A percentile compares a stretch with the other conserved stretches of the same genome.
phyloP scores from a whole-genome alignment of 441 rosid species.

The Populus hybrid region DNA sequence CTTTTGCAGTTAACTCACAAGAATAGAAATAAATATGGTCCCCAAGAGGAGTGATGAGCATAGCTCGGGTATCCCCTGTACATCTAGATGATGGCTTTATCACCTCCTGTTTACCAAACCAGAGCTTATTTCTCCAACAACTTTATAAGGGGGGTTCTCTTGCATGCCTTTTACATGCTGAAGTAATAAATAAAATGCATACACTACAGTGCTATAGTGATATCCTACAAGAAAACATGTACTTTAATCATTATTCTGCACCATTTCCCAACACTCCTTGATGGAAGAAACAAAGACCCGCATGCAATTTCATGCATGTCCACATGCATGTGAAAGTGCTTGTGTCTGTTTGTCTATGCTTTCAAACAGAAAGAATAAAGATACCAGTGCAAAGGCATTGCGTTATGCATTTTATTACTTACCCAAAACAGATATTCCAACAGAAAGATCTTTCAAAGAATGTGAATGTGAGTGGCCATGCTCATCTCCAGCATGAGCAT shows the following conservation, averaged over 20 bases:
- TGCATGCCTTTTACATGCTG: background rate
- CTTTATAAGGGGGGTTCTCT: too few relatives aligned
- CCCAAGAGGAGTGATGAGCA: background rate
- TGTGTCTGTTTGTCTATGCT: background rate
- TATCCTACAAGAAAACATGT: background rate
- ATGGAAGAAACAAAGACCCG: background rate
- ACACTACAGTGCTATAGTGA: background rate
- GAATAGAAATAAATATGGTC: background rate
- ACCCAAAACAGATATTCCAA: conserved; percentile 87
- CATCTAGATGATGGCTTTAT: too few relatives aligned
- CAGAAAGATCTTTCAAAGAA: conserved; percentile 78
- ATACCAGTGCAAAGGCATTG: conserved; percentile 1
- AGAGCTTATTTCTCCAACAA: too few relatives aligned
- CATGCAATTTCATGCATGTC: background rate
- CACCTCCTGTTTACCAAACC: too few relatives aligned
- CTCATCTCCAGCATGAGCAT: conserved; percentile 37
- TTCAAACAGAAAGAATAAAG: background rate
- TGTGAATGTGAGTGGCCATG: conserved; percentile 60
- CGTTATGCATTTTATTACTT: conserved; percentile 21
- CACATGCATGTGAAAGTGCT: background rate
- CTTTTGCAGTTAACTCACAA: background rate
- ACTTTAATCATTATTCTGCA: too few relatives aligned
- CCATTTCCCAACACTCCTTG: too few relatives aligned
- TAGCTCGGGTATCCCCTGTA: background rate
- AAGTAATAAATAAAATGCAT: background rate